Percentiles rank a stretch among this genome's conserved stretches.
These are phyloP conservation scores for Phoma sp. DNA, from an alignment of 2,329 filamentous ascomycete genomes.

Conservation along the genomic window DNA sequence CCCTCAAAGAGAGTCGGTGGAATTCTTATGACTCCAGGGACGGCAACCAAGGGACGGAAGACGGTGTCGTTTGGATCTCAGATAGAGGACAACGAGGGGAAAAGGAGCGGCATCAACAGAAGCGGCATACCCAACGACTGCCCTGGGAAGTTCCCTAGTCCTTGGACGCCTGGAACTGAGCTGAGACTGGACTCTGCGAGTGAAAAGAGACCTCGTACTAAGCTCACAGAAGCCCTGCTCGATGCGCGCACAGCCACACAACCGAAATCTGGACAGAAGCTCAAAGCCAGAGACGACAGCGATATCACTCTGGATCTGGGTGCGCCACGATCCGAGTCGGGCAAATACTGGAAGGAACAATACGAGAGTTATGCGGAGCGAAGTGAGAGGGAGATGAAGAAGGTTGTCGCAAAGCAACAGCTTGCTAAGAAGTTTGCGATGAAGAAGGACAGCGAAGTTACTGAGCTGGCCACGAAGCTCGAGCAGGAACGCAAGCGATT, in stretches of 20 bases:
- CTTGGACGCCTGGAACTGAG: conserved; percentile 54
- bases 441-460: conserved; percentile 76
- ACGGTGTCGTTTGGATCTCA: conserved; percentile 66
- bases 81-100: conserved; percentile 63
- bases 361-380: conserved; percentile 76
- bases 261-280: conserved; percentile 36
- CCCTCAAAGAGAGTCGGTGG: conserved; percentile 64
- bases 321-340: conserved; percentile 76
- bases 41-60: conserved; percentile 62
- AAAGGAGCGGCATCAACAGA: conserved; percentile 54
- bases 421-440: conserved; percentile 79
- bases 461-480: conserved; percentile 69
- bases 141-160: conserved; percentile 58
- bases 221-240: conserved; percentile 54
- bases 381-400: conserved; percentile 75
- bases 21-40: conserved; percentile 69
- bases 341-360: conserved; percentile 80
- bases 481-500: conserved; percentile 72
- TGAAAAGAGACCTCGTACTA: conserved; percentile 47
- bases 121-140: conserved; percentile 56
- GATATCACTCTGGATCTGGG: conserved; percentile 75
- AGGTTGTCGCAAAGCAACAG: conserved; percentile 79
- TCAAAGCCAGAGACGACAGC: conserved; percentile 55
- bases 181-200: conserved; percentile 34
- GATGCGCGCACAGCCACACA: conserved; percentile 52